Base-by-base conservation (phyloP, 2,329 filamentous ascomycete genomes). In the Aspergillus sp. region DNA sequence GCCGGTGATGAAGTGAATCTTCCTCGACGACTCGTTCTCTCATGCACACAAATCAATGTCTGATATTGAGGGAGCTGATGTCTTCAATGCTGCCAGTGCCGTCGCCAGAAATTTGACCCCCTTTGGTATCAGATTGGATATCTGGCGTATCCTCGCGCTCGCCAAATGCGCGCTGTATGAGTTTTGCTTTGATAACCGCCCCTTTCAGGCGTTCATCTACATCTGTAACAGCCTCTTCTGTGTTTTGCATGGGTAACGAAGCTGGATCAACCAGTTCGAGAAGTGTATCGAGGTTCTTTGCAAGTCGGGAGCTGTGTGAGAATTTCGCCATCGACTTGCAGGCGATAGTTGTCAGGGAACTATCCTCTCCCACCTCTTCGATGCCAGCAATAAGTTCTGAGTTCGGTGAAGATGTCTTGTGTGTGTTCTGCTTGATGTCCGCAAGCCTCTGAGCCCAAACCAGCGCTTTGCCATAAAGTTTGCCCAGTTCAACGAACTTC, bases 131-230 rank as follows among this genome's bases (percentile, higher is more conserved):
- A 20, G 64, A 62, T 52, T 67, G 63, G 56, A 67, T 64, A 53
- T 68, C 63, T 11, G 64, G 54, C 6, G 59, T 54, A 37, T 73
- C 72, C 51, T 75, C 71, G 22, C 72, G 64, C 64, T 83, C 82
- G 7, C 83, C 83, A 24, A 84, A 68, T 9, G 90, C 86, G 59
- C 87, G 87, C 73, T 95, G 89, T 45, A 98, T 86, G 47, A 99
- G 83, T 75, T 93, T 96, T 1, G 85, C 84, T 72, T 96, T 97
- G 3, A 89, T 89, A 65, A 86, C 84, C 4, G 92, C 93, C 62
- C 90, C 85, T 76, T 93, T 95, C 40, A 96, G 71, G 12, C 93
- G 83, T 71, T 97, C 91, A 68, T 99, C 95, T 68, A 96, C 93
- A 68, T 97, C 93, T 51, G 89, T 89, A 20, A 99, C 92, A 0